Evolutionary conservation across 805 yeast species (phyloP).

Genomic region (Cyberlindnera galapagoensis): DNA sequence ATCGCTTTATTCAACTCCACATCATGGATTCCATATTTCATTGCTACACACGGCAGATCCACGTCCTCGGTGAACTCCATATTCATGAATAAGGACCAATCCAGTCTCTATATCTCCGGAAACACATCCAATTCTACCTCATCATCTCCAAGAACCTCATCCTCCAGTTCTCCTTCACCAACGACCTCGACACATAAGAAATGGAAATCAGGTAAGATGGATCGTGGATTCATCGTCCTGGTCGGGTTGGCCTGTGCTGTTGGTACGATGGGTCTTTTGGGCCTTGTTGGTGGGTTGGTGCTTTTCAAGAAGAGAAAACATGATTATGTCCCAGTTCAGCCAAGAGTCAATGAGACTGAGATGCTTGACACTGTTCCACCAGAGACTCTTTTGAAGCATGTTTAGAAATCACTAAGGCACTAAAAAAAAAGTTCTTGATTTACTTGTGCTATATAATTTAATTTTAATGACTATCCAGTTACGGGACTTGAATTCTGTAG

Average conservation of each 20-base stretch:
- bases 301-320: slow-evolving; percentile 33
- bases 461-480: not conserved
- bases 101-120: slow-evolving; percentile 26
- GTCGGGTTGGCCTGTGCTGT: slow-evolving; percentile 63
- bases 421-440: slow-evolving; percentile 1
- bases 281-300: slow-evolving; percentile 31
- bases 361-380: slow-evolving; percentile 63
- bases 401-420: slow-evolving; percentile 4
- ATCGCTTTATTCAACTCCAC: slow-evolving; percentile 62
- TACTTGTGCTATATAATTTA: slow-evolving; percentile 2
- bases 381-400: slow-evolving; percentile 38
- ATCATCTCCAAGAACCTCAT: slow-evolving; percentile 15
- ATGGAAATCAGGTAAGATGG: slow-evolving; percentile 22
- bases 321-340: slow-evolving; percentile 38
- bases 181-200: slow-evolving; percentile 10
- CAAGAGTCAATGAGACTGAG: slow-evolving; percentile 54
- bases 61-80: slow-evolving; percentile 24
- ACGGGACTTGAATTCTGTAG: not conserved
- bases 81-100: slow-evolving; percentile 32
- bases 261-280: slow-evolving; percentile 39
- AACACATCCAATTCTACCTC: slow-evolving; percentile 16
- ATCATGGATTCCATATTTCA: slow-evolving; percentile 59
- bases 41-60: slow-evolving; percentile 29
- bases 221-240: slow-evolving; percentile 60
- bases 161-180: slow-evolving; percentile 12